phyloP scores from a whole-genome alignment of 78 protist species.

The Blattamonas nauphoetae region DNA sequence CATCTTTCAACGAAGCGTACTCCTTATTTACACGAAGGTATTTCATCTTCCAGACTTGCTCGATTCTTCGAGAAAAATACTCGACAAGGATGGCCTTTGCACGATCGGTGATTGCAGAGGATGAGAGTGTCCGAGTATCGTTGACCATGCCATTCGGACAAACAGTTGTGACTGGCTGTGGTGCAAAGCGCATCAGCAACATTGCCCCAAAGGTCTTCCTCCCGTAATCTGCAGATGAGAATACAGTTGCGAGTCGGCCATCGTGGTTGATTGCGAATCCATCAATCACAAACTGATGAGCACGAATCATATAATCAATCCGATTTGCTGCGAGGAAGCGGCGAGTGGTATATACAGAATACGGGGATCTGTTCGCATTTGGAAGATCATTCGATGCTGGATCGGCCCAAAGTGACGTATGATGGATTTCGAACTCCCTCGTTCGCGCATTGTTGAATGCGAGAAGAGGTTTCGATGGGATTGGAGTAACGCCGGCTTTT shows the following conservation, averaged over 20 bases:
- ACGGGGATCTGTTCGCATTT: not conserved
- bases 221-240: not conserved
- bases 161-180: too few species aligned
- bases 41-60: too few species aligned
- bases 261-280: not conserved
- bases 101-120: too few species aligned
- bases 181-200: not conserved
- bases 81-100: too few species aligned
- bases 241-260: not conserved
- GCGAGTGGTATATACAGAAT: not conserved
- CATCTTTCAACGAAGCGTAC: too few species aligned
- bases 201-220: not conserved
- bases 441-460: not conserved
- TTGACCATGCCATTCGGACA: too few species aligned
- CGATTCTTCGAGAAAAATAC: too few species aligned
- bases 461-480: too few species aligned
- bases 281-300: not conserved
- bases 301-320: not conserved
- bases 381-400: not conserved
- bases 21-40: too few species aligned
- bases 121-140: too few species aligned
- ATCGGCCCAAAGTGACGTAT: not conserved
- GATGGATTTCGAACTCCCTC: not conserved
- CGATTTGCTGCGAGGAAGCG: not conserved
- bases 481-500: not conserved